Evolutionary conservation across 768 basidiomycete species (phyloP).

Genomic region (Tylopilus sp.): DNA sequence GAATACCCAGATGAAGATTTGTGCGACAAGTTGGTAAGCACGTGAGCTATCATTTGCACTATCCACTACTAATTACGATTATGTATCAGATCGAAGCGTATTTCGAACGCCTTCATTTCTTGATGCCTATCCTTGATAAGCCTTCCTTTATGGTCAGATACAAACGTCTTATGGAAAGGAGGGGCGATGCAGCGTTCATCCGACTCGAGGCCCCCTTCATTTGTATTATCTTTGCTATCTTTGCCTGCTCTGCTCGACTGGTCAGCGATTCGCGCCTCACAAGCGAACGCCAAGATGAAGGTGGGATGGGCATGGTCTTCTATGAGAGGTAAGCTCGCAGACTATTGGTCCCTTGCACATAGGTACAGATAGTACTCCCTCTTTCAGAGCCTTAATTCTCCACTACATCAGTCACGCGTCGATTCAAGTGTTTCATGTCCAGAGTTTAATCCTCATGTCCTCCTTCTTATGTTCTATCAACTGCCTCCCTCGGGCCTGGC

Average conservation of each 20-base stretch:
- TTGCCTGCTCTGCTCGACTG: constrained; percentile 82
- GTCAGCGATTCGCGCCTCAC: constrained; percentile 69
- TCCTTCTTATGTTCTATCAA: constrained; percentile 91
- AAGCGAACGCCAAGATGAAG: constrained; percentile 62
- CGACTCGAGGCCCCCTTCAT: constrained; percentile 72
- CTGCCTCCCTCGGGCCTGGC: constrained; percentile 92
- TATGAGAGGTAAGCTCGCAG: constrained; percentile 68
- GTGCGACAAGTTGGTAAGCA: constrained; percentile 78
- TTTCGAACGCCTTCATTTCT: constrained; percentile 82
- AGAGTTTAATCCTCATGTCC: constrained; percentile 85
- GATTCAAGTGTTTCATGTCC: constrained; percentile 82
- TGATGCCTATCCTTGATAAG: constrained; percentile 86
- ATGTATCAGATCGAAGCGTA: constrained; percentile 72
- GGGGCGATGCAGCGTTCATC: constrained; percentile 47
- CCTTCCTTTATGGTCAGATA: constrained; percentile 76
- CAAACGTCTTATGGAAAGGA: constrained; percentile 69
- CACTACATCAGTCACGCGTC: constrained; percentile 91
- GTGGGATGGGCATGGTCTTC: constrained; percentile 86
- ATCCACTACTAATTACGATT: constrained; percentile 22
- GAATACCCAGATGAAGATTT: constrained; percentile 84
- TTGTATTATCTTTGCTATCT: constrained; percentile 81
- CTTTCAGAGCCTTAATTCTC: constrained; percentile 72
- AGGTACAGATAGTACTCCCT: background rate
- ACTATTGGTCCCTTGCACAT: background rate
- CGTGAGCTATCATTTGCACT: constrained; percentile 12